Evolutionary conservation across 306 rosid genomes (phyloP), one percentile per base, ranked within the genome.

Genomic region (Lathyrus tuberosus): DNA sequence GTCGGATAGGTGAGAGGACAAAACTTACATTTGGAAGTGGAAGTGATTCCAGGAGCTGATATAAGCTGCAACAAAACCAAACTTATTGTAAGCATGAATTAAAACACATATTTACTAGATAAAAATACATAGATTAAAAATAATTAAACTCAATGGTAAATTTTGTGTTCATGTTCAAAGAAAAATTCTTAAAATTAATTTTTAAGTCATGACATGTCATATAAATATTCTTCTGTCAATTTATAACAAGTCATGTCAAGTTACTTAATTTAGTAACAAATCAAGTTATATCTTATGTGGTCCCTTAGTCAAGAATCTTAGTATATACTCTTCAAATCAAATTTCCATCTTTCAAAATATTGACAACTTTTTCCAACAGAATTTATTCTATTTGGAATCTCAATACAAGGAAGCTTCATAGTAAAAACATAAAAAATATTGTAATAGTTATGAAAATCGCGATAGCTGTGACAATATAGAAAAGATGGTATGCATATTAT

Each of bases 31-130:
- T 89, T 67, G 96, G 95, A 67, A 92, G 95, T 53, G 86, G 89
- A 44, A 89, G 98, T 54, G 89, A 70, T 77, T 92, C 98, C 79
- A 89, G 72, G 56, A 89, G 89, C 82, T 92, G 98, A 74, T 90
- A 86, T 70, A 92, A 84, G 82, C 98, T 89, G 92, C 84, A 65
- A 75, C 8, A 52, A 89, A 77, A 67, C 53, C 70, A 64, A 80
- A 46, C 38, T 65, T 63, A 40, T 64, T 44, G 62, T 15, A 46
- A 68, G 16, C 47, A 64, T 52, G 31, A 53, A 38, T 72, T 57
- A 35, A 63, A 56, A 54, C 75, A 65, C 57, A 41, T 24, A 24
- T 35, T 38, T 40, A 17, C 41, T 63, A 56, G 67, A 73, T 11
- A 58, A 48, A 20, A 53, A 59, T 17, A 67, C 38, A 48, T 30